phyloP scores from a whole-genome alignment of 768 basidiomycete genomes.

The Tricholoma furcatifolium region DNA sequence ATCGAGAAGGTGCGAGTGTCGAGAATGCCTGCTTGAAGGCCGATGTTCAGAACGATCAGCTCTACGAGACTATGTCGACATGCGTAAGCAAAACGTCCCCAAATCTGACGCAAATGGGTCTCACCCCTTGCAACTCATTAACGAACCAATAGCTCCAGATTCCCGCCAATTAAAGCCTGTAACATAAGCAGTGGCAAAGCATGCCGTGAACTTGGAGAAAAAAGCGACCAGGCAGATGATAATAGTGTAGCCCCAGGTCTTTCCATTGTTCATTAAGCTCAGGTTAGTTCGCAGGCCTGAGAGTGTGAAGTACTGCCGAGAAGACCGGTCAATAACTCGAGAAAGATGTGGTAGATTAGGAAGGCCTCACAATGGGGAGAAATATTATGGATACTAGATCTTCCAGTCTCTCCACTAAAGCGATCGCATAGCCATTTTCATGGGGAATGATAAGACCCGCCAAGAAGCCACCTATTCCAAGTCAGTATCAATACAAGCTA shows the following conservation, averaged over 20 bases:
- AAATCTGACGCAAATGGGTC: constrained; percentile 17
- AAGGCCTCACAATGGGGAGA: constrained; percentile 63
- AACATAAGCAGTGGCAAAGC: constrained; percentile 54
- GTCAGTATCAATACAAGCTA: not conserved
- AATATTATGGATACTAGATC: constrained; percentile 80
- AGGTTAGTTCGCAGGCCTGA: constrained; percentile 83
- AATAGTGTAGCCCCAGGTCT: constrained; percentile 80
- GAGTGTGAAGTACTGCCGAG: constrained; percentile 70
- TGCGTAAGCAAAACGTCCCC: not conserved
- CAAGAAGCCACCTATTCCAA: constrained; percentile 66
- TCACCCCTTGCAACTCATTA: constrained; percentile 92
- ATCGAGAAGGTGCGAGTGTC: constrained; percentile 76
- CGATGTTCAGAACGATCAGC: constrained; percentile 90
- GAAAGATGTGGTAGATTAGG: not conserved
- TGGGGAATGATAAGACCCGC: constrained; percentile 83
- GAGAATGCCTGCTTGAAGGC: constrained; percentile 65
- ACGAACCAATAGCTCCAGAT: constrained; percentile 74
- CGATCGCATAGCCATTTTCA: constrained; percentile 78
- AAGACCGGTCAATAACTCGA: not conserved
- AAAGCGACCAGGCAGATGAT: constrained; percentile 77
- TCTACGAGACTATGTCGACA: constrained; percentile 60
- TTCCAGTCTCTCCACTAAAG: constrained; percentile 82
- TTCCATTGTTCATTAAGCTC: constrained; percentile 69
- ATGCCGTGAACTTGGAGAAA: constrained; percentile 75
- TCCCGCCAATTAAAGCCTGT: constrained; percentile 76